Evolutionary conservation across 2,329 filamentous ascomycete genomes (phyloP).

Genomic region (Fusarium verrucosum): DNA sequence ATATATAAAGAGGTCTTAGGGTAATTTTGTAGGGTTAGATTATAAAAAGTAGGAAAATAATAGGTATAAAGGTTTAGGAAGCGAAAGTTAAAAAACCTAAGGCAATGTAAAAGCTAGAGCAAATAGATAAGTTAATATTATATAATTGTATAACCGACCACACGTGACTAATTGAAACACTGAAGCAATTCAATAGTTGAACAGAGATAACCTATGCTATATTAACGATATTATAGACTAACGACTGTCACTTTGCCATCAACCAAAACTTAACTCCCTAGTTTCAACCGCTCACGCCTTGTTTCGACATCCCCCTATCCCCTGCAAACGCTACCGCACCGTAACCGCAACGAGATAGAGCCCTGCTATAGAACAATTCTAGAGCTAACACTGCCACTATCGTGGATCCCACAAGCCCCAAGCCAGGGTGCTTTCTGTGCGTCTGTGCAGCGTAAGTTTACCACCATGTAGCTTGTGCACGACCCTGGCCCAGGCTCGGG

Average conservation of each 20-base stretch:
- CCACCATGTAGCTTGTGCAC: background rate
- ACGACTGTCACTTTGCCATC: background rate
- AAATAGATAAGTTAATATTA: too few relatives aligned
- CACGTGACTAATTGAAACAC: too few relatives aligned
- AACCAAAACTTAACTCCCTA: background rate
- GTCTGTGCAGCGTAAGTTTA: conserved; percentile 4
- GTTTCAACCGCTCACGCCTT: background rate
- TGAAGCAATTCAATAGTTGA: too few relatives aligned
- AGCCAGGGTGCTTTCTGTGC: background rate
- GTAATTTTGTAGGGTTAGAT: too few relatives aligned
- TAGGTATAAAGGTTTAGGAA: too few relatives aligned
- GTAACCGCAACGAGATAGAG: conserved; percentile 17
- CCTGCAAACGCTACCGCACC: conserved; percentile 4
- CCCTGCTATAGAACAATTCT: background rate
- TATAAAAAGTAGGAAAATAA: too few relatives aligned
- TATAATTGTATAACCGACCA: too few relatives aligned
- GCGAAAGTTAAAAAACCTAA: too few relatives aligned
- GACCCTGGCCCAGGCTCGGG: conserved; percentile 5
- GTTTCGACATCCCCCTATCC: background rate
- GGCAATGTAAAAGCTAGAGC: too few relatives aligned
- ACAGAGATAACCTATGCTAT: background rate
- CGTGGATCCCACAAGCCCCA: background rate
- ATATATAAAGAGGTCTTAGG: too few relatives aligned
- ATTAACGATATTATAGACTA: background rate
- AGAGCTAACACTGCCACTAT: background rate